Evolutionary conservation across 192 early-diverging fungal genomes (phyloP).

Genomic region (Entomortierella lignicola): DNA sequence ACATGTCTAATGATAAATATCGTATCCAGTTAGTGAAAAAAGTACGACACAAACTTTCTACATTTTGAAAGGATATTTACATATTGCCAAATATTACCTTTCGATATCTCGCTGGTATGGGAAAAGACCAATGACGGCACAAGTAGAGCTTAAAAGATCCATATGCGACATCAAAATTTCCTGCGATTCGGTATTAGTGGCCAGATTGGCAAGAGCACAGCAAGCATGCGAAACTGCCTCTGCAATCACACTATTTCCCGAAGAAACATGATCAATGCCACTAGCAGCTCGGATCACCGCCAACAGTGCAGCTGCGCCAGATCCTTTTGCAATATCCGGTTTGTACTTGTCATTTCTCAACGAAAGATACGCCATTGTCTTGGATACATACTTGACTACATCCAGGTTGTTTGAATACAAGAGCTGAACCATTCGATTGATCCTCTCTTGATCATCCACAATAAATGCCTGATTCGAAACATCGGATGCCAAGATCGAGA

Average conservation of each 20-base stretch:
- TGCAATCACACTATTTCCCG: constrained; percentile 11
- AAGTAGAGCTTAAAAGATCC: constrained; percentile 56
- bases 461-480: constrained; percentile 63
- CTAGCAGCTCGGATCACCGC: constrained; percentile 5
- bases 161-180: constrained; percentile 62
- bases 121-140: constrained; percentile 54
- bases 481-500: constrained; percentile 53
- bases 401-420: constrained; percentile 56
- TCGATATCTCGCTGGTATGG: constrained; percentile 62
- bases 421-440: constrained; percentile 53
- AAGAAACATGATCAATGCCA: constrained; percentile 3
- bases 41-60: too few species aligned
- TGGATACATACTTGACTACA: constrained; percentile 66
- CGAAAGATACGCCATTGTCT: constrained; percentile 67
- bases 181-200: constrained; percentile 64
- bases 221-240: constrained; percentile 63
- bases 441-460: constrained; percentile 56
- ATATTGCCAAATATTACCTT: constrained; percentile 20
- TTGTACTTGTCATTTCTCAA: constrained; percentile 62
- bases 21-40: too few species aligned
- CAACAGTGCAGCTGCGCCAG: constrained; percentile 17
- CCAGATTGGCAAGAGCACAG: constrained; percentile 70
- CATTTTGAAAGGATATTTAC: too few species aligned
- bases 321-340: constrained; percentile 22
- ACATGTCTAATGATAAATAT: constrained; percentile 52